Percentiles rank a stretch among this genome's conserved stretches.
These are phyloP conservation scores for Casaregolazyma suthepensis DNA, from an alignment of 1,139 yeast species.

Conservation along the genomic window DNA sequence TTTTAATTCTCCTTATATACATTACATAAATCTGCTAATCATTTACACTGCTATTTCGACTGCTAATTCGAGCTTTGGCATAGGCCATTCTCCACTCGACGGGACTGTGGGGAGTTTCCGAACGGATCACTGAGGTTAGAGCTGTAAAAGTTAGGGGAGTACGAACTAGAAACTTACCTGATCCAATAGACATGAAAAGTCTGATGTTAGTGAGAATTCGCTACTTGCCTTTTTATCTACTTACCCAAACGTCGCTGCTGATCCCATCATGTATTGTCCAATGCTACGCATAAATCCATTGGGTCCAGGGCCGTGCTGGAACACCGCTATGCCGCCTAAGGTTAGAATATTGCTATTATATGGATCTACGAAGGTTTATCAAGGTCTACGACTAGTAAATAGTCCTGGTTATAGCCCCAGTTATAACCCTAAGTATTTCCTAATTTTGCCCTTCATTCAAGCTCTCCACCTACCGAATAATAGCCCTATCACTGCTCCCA, in stretches of 20 bases:
- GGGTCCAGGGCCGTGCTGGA: conserved; percentile 97
- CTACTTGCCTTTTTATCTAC: conserved; percentile 9
- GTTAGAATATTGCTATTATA: neutral
- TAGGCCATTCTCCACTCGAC: conserved; percentile 29
- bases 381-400: too few species aligned
- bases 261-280: conserved; percentile 94
- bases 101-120: conserved; percentile 43
- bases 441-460: too few species aligned
- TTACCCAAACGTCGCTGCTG: conserved; percentile 88
- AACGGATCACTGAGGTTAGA: conserved; percentile 56
- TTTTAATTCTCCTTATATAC: conserved; percentile 1
- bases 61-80: conserved; percentile 19
- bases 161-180: conserved; percentile 17
- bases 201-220: conserved; percentile 17
- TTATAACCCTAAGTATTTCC: too few species aligned
- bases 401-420: too few species aligned
- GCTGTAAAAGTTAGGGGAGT: neutral
- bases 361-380: too few species aligned
- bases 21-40: neutral
- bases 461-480: conserved; percentile 53
- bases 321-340: conserved; percentile 67
- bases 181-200: conserved; percentile 88
- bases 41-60: neutral
- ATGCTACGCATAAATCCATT: conserved; percentile 93
- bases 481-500: conserved; percentile 93